Evolutionary conservation across 73 alveolate species (phyloP), one percentile per base, ranked within the genome.

Genomic region (Symbiodinium natans): DNA sequence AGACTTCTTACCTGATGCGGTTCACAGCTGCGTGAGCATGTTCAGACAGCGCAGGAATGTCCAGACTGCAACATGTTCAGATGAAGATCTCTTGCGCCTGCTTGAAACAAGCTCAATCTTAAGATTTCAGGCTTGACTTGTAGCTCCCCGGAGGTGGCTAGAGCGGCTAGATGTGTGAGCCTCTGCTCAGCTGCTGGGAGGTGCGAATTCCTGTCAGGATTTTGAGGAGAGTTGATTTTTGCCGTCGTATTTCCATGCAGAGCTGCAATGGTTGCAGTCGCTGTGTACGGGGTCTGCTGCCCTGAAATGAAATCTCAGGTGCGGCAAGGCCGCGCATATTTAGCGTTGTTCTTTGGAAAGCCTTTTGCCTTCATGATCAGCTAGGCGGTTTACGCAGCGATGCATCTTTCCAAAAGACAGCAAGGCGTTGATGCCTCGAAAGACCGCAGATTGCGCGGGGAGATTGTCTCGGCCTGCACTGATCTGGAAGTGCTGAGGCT

Each of bases 61-160:
- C 59, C 77, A n/a, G n/a, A n/a, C n/a, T n/a, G n/a, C n/a, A n/a
- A n/a, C n/a, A n/a, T n/a, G n/a, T n/a, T n/a, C n/a, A n/a, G n/a
- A n/a, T n/a, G 15, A 34, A 4, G 25, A 63, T 3, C 25, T 63
- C 77, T 34, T 63, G 77, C 77, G 31, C 36, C 25, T 63, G 34
- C 77, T 27, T 21, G 75, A 11, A 1, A 63, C 17, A 11, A 31
- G 77, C 36, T 21, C 77, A 63, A 27, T 23, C 36, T 21, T 21
- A n/a, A n/a, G n/a, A n/a, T n/a, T n/a, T n/a, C n/a, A n/a, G n/a
- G n/a, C 77, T 63, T 63, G 10, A 25, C 34, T 27, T 63, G 77
- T 63, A 63, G 77, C 77, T 63, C 77, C 77, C 77, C 77, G 77
- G 77, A 63, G 31, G 77, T 63, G 77, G 77, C 77, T 13, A 46